Percentiles rank a stretch among this genome's conserved stretches.
Evolutionary conservation across 306 rosid genomes (phyloP).

Genomic region (Clitoria ternatea): DNA sequence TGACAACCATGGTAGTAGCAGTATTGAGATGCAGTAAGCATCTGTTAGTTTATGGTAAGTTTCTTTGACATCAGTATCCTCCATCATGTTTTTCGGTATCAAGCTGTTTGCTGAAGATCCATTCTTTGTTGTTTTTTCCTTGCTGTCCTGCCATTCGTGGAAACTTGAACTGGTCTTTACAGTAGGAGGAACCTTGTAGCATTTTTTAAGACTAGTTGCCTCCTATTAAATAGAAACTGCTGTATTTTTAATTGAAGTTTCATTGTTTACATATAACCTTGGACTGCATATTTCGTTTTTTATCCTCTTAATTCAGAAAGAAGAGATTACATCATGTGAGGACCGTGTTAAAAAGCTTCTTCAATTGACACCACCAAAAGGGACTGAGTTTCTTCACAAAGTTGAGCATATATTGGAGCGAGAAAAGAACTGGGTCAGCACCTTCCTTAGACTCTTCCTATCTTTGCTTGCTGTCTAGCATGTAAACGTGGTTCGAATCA

Average conservation of each 20-base stretch:
- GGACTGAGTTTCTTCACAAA: slow-evolving; percentile 68
- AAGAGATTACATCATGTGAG: slow-evolving; percentile 79
- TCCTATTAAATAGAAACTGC: neutral
- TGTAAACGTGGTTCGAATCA: neutral
- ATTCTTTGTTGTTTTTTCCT: neutral
- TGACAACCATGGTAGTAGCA: too few species aligned
- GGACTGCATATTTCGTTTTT: slow-evolving; percentile 8
- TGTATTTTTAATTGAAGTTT: slow-evolving; percentile 7
- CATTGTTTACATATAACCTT: slow-evolving; percentile 4
- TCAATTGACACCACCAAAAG: slow-evolving; percentile 88
- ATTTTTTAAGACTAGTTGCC: neutral
- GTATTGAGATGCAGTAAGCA: neutral
- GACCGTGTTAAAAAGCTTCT: slow-evolving; percentile 83
- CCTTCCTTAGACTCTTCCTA: slow-evolving; percentile 7
- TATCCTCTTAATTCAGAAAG: slow-evolving; percentile 79
- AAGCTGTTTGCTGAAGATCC: neutral
- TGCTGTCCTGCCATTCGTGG: neutral
- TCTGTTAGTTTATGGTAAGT: neutral
- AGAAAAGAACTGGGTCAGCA: slow-evolving; percentile 92
- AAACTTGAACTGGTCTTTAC: neutral
- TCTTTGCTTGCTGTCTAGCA: neutral
- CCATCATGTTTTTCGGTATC: neutral
- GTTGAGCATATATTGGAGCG: slow-evolving; percentile 91
- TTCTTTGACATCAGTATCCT: neutral
- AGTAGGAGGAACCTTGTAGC: slow-evolving; percentile 8